A percentile compares a stretch with the other conserved stretches of the same genome.
Conservation (phyloP, 495 filamentous ascomycete species). For the Penicillium waksmanii region DNA sequence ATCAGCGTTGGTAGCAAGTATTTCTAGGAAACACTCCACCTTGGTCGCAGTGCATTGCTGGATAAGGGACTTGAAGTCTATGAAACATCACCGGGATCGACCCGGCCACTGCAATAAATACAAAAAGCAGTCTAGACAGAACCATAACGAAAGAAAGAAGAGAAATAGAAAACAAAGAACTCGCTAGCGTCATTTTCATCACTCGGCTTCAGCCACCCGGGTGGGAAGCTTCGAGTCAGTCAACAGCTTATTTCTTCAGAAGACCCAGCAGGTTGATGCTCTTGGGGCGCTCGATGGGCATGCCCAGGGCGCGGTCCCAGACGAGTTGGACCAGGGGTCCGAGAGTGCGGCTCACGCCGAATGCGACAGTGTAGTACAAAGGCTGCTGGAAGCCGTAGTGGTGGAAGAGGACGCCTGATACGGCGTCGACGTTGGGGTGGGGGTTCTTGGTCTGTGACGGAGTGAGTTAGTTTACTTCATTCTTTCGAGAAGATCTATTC, state of each 20-base stretch:
- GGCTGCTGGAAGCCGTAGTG: slow-evolving; percentile 97
- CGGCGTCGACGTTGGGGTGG: slow-evolving; percentile 92
- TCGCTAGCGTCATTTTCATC: slow-evolving; percentile 25
- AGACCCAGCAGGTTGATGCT: slow-evolving; percentile 89
- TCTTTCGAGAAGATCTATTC: neutral
- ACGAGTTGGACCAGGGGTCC: slow-evolving; percentile 93
- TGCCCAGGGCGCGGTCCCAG: slow-evolving; percentile 91
- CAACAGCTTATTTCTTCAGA: slow-evolving; percentile 55
- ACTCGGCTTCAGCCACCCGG: neutral
- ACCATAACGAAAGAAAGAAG: neutral
- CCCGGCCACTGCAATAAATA: neutral
- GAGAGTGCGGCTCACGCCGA: slow-evolving; percentile 89
- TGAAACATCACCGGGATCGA: too few species aligned
- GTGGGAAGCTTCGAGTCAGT: neutral
- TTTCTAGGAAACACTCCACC: too few species aligned
- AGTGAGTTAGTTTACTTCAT: slow-evolving; percentile 15
- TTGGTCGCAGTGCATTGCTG: too few species aligned
- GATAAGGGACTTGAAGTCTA: too few species aligned
- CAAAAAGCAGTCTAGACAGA: slow-evolving; percentile 10
- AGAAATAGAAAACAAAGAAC: slow-evolving; percentile 6
- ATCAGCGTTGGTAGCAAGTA: too few species aligned
- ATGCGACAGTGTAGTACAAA: slow-evolving; percentile 96
- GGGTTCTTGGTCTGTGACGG: slow-evolving; percentile 84
- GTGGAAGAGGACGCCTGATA: slow-evolving; percentile 91
- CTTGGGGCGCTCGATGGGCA: slow-evolving; percentile 99